phyloP scores from a whole-genome alignment of 2,329 filamentous ascomycete genomes.

The Trichoderma citrinoviride region DNA sequence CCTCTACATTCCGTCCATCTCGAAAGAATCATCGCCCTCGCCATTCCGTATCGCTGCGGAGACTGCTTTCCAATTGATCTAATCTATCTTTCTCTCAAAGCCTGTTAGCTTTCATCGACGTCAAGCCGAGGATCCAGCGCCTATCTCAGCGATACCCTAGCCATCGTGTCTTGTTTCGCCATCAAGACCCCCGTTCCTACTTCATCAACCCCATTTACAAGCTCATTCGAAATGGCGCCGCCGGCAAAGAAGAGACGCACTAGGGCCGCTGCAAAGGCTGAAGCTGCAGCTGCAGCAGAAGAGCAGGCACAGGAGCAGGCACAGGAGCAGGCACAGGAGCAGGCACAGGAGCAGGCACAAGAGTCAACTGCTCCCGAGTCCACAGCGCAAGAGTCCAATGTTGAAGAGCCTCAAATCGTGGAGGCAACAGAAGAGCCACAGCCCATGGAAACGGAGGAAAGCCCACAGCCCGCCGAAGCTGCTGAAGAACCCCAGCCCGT shows the following conservation, averaged over 20 bases:
- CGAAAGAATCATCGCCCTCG: not conserved
- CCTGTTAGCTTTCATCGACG: too few species aligned
- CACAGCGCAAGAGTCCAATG: not conserved
- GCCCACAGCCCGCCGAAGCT: too few species aligned
- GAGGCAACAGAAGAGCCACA: too few species aligned
- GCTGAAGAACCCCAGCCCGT: too few species aligned
- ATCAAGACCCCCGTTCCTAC: too few species aligned
- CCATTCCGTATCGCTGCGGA: not conserved
- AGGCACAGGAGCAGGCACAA: slow-evolving; percentile 11
- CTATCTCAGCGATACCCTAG: not conserved
- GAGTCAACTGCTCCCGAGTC: not conserved
- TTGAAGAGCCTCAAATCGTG: not conserved
- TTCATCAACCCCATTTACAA: not conserved
- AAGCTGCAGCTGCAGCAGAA: slow-evolving; percentile 6
- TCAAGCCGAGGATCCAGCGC: too few species aligned
- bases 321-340: slow-evolving; percentile 16
- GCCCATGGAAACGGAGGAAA: too few species aligned
- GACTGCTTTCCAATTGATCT: too few species aligned
- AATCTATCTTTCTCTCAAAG: too few species aligned
- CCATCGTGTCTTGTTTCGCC: not conserved
- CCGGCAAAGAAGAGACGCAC: slow-evolving; percentile 33
- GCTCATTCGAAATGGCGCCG: slow-evolving; percentile 28
- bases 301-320: slow-evolving; percentile 8
- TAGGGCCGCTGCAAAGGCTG: slow-evolving; percentile 23
- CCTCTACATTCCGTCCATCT: not conserved